Base-by-base conservation (phyloP, 108 stramenopile genomes). In the Schizochytrium sp. region DNA sequence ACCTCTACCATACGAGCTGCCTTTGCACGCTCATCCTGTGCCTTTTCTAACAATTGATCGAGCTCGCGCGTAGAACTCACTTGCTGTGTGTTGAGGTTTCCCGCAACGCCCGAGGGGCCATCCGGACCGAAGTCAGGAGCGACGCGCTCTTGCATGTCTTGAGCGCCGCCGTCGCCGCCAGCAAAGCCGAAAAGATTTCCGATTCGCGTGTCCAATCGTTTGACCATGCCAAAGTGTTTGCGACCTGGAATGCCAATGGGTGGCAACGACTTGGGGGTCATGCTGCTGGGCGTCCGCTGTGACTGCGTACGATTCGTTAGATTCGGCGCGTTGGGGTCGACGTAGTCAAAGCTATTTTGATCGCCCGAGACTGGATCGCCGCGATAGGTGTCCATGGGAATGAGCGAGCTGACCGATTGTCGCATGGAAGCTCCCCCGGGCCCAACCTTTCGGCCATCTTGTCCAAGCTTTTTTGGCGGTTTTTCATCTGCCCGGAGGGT, bases 1-100 rank as follows among this genome's bases (percentile, higher is more conserved):
- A 53, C 76, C 76, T 83, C 76, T 4, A 83, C 76, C 76, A 83
- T 83, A 3, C 51, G 76, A 6, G 76, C 76, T 12, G 76, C 76
- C 25, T 53, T 12, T 0, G n/a, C 48, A 53, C 51, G 45, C 45
- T 53, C 76, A 14, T 53, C 51, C 23, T 83, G 76, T 8, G 76
- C 76, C 76, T 83, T 83, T 53, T 83, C 76, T 45, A 83, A 23
- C 10, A 83, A 45, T 4, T 83, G 48, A 34, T 83, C 76, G 25
- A 83, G 51, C 76, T 83, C 76, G 19, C 76, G 76, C 45, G 76
- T 83, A 0, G 76, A 83, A 12, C 28, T 83, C 43, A 69, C 51
- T 23, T 83, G 51, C 18, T 43, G n/a, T 10, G 63, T 69, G 8
- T 41, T 18, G 4, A 43, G 4, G 44, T 23, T 6, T 41, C 72